A percentile compares a stretch with the other conserved stretches of the same genome.
Evolutionary conservation across 2,329 filamentous ascomycete genomes (phyloP).

Genomic region (Phialophora tarda): DNA sequence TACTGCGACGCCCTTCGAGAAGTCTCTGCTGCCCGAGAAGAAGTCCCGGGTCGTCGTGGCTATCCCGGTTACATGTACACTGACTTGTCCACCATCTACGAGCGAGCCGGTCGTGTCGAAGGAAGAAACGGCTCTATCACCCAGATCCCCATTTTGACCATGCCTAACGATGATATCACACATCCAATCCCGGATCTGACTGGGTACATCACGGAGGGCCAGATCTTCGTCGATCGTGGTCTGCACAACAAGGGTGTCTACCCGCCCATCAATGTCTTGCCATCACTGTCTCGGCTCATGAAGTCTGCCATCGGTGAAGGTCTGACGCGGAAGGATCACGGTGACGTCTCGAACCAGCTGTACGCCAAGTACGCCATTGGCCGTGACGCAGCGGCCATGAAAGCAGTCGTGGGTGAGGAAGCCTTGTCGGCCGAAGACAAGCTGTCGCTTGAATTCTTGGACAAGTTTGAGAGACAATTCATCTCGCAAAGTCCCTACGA

Average conservation of each 20-base stretch:
- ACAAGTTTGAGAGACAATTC: slow-evolving; percentile 97
- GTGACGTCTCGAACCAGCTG: slow-evolving; percentile 98
- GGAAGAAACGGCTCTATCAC: slow-evolving; percentile 98
- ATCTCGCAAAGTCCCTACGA: slow-evolving; percentile 93
- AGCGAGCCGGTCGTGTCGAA: slow-evolving; percentile 95
- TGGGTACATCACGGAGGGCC: slow-evolving; percentile 98
- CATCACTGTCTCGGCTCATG: slow-evolving; percentile 98
- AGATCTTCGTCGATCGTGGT: slow-evolving; percentile 95
- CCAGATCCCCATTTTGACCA: slow-evolving; percentile 97
- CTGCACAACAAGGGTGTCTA: slow-evolving; percentile 97
- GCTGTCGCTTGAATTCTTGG: slow-evolving; percentile 94
- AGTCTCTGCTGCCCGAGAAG: slow-evolving; percentile 95
- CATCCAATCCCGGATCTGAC: slow-evolving; percentile 99
- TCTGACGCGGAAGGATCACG: slow-evolving; percentile 94
- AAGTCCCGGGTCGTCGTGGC: slow-evolving; percentile 98
- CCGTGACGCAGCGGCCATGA: slow-evolving; percentile 96
- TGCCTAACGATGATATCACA: slow-evolving; percentile 99
- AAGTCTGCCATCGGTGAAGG: slow-evolving; percentile 99
- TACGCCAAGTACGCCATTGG: slow-evolving; percentile 99
- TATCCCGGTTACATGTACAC: slow-evolving; percentile 99
- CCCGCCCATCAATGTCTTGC: slow-evolving; percentile 97
- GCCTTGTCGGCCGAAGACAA: slow-evolving; percentile 95
- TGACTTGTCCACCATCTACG: slow-evolving; percentile 99
- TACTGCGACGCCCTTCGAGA: slow-evolving; percentile 99
- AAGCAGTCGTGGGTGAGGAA: slow-evolving; percentile 98